Percentiles rank a stretch among this genome's conserved stretches.
These are phyloP conservation scores for Aspergillus piperis DNA, from an alignment of 2,329 filamentous ascomycete genomes.

Conservation along the genomic window DNA sequence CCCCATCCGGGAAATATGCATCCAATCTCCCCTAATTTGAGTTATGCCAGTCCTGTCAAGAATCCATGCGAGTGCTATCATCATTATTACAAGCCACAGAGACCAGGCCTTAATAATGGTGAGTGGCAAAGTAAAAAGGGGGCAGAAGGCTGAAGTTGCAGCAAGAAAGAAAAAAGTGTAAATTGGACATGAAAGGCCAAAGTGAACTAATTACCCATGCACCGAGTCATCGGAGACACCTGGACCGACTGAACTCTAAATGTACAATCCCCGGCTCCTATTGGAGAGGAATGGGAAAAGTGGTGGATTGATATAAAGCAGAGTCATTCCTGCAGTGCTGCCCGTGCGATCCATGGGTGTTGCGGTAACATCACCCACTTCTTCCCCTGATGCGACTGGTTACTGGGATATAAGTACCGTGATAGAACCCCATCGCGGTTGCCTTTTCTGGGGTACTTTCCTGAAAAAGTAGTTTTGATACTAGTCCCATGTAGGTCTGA, in stretches of 20 bases:
- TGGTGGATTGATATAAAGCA: conserved; percentile 5
- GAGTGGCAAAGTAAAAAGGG: conserved; percentile 4
- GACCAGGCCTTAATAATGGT: neutral
- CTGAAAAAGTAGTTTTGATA: neutral
- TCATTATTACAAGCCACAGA: neutral
- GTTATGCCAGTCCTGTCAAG: neutral
- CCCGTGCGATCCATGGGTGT: conserved; percentile 4
- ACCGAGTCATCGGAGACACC: neutral
- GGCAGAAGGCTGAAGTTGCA: conserved; percentile 1
- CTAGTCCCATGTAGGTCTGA: neutral
- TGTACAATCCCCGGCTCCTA: neutral
- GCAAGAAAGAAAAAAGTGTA: neutral
- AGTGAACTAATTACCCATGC: neutral
- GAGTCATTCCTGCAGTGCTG: conserved; percentile 1
- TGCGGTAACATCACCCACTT: conserved; percentile 6
- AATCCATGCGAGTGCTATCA: neutral
- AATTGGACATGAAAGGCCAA: neutral
- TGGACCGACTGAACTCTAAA: conserved; percentile 4
- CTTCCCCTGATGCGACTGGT: neutral
- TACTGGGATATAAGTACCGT: neutral
- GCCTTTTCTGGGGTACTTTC: conserved; percentile 13
- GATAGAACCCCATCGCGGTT: conserved; percentile 11
- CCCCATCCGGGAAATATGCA: neutral
- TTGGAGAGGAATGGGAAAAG: neutral
- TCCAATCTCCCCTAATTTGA: neutral